phyloP scores from a whole-genome alignment of 2,329 filamentous ascomycete genomes.

The Xenoacremonium recifei region DNA sequence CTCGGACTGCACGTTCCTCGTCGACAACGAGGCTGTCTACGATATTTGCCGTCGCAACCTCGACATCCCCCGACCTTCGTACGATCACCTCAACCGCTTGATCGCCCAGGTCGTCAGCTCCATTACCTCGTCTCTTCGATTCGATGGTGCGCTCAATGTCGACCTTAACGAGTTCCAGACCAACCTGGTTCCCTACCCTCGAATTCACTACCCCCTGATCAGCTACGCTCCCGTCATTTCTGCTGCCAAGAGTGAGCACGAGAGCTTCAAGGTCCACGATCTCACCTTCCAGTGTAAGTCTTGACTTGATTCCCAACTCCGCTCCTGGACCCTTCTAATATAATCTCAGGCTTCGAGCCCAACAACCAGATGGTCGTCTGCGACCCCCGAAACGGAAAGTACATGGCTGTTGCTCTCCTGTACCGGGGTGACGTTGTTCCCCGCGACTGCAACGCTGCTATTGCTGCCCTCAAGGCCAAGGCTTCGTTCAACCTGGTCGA shows the following conservation, averaged over 20 bases:
- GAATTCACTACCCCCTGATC: constrained; percentile 73
- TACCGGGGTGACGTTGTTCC: constrained; percentile 72
- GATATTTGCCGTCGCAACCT: constrained; percentile 73
- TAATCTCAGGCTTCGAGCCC: constrained; percentile 63
- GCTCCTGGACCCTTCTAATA: constrained; percentile 22
- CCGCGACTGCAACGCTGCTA: constrained; percentile 66
- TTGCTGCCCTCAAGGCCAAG: constrained; percentile 68
- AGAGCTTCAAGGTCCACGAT: constrained; percentile 84
- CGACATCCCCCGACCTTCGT: constrained; percentile 66
- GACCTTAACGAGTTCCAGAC: constrained; percentile 78
- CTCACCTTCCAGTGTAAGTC: constrained; percentile 69
- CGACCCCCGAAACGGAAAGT: constrained; percentile 72
- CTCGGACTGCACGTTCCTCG: constrained; percentile 76
- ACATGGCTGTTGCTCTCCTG: constrained; percentile 71
- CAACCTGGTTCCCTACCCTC: constrained; percentile 71
- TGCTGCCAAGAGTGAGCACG: constrained; percentile 74
- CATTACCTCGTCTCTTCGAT: constrained; percentile 70
- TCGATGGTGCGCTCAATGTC: constrained; percentile 71
- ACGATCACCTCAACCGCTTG: constrained; percentile 70
- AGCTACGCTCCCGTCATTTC: constrained; percentile 72
- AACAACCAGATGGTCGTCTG: constrained; percentile 80
- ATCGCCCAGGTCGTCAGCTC: constrained; percentile 75
- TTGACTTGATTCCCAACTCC: neutral
- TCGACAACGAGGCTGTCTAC: constrained; percentile 74
- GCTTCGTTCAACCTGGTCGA: constrained; percentile 71